These are phyloP conservation scores for Neurospora tetrasperma DNA, from an alignment of 495 filamentous ascomycete genomes.

Conservation along the genomic window DNA sequence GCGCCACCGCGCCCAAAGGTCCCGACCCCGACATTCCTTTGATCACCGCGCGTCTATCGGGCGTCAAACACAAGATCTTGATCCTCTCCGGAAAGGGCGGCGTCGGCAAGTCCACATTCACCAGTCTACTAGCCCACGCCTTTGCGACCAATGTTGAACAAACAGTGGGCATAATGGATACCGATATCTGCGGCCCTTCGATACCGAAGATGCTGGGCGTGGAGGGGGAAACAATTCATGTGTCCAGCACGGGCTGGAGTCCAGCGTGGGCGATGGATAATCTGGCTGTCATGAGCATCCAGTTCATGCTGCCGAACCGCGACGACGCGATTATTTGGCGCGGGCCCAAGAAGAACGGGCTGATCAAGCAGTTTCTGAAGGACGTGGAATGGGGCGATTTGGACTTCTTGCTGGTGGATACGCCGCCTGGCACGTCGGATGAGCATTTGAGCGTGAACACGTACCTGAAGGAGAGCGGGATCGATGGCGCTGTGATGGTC, in stretches of 20 bases:
- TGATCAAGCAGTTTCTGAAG: slow-evolving; percentile 95
- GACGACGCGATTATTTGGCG: slow-evolving; percentile 96
- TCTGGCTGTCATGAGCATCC: slow-evolving; percentile 86
- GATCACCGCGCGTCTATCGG: slow-evolving; percentile 72
- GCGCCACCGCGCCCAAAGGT: slow-evolving; percentile 86
- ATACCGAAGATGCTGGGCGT: slow-evolving; percentile 99
- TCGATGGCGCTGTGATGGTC: slow-evolving; percentile 87
- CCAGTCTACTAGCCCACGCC: slow-evolving; percentile 72
- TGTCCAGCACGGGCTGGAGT: slow-evolving; percentile 70
- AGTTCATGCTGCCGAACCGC: slow-evolving; percentile 89
- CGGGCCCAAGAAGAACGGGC: slow-evolving; percentile 93
- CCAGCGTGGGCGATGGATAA: slow-evolving; percentile 93
- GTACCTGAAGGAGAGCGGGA: slow-evolving; percentile 74
- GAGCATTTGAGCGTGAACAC: slow-evolving; percentile 90
- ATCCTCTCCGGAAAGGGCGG: slow-evolving; percentile 92
- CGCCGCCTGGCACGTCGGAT: slow-evolving; percentile 87
- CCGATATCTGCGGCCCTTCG: slow-evolving; percentile 87
- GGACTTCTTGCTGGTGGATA: slow-evolving; percentile 89
- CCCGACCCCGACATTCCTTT: slow-evolving; percentile 88
- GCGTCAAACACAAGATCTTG: slow-evolving; percentile 81
- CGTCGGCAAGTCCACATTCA: slow-evolving; percentile 91
- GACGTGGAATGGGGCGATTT: slow-evolving; percentile 96
- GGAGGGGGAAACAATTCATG: slow-evolving; percentile 82
- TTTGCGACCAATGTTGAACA: slow-evolving; percentile 67
- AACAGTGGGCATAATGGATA: slow-evolving; percentile 89